Base-by-base conservation (phyloP, 768 basidiomycete genomes). In the Mycena olivaceomarginata region DNA sequence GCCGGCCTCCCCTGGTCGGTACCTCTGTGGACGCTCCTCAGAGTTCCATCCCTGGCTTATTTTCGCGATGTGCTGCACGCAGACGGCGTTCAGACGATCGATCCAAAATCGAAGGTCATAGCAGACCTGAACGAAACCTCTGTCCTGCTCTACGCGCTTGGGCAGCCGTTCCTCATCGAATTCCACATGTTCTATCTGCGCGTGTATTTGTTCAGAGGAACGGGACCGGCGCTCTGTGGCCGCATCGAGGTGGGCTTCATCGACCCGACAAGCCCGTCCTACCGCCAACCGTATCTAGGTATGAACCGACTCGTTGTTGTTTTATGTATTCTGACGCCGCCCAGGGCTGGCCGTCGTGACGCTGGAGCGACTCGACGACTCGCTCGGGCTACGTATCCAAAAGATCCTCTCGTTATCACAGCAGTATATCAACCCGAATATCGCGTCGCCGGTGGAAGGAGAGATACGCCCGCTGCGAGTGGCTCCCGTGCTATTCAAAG, bases 1-100 rank as follows among this genome's bases (percentile, higher is more conserved):
- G 57, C 25, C 8, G 72, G 72, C 39, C 12, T 79, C 0, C 78
- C 81, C 45, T 81, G 81, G 80, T 51, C 74, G 1, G 20, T 81
- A 0, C 70, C 77, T n/a, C 0, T 69, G 2, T 45, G 76, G 60
- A 5, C 0, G 2, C 60, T 70, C 13, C 31, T 13, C 20, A 37
- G 31, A 20, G 4, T 16, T 10, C 15, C 16, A 12, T 11, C 15
- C 13, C 8, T 64, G 11, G 0, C 16, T 0, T 5, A 15, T 15
- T 43, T 40, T 20, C 18, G 22, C 46, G 37, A 22, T 7, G 1
- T 68, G 2, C 53, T 74, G 45, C 40, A 16, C 15, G 51, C 64
- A 31, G 74, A 71, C 22, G 74, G 74, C 12, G 41, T 20, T 12
- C 3, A 6, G 13, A 7, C 65, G 41, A 51, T 48, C 10, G 25